Conservation (phyloP, 176 grass and related monocot genomes). For the Musa beccarii region DNA sequence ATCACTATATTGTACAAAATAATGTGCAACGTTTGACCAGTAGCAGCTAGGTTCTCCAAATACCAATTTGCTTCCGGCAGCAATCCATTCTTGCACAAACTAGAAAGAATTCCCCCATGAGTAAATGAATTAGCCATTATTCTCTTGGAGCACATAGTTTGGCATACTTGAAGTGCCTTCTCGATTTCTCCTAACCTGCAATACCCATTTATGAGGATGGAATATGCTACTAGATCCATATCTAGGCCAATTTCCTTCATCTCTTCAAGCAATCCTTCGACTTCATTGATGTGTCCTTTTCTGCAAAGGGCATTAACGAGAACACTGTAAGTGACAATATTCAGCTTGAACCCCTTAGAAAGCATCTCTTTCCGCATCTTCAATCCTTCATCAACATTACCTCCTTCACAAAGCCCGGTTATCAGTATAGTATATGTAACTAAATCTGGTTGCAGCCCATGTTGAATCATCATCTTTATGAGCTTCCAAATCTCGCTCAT, state of each 20-base stretch:
- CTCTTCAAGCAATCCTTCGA: slow-evolving; percentile 64
- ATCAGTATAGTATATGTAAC: slow-evolving; percentile 91
- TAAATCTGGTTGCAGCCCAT: slow-evolving; percentile 65
- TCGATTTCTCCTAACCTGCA: slow-evolving; percentile 74
- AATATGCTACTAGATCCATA: slow-evolving; percentile 89
- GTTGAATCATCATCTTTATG: slow-evolving; percentile 52
- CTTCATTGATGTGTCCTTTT: slow-evolving; percentile 59
- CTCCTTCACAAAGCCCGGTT: slow-evolving; percentile 50
- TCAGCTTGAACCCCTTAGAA: slow-evolving; percentile 55
- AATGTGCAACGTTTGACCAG: slow-evolving; percentile 40
- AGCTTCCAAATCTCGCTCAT: slow-evolving; percentile 50
- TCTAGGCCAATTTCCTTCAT: slow-evolving; percentile 59
- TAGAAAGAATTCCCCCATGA: slow-evolving; percentile 58
- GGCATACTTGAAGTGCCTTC: slow-evolving; percentile 64
- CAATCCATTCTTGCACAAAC: slow-evolving; percentile 62
- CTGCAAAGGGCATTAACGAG: slow-evolving; percentile 67
- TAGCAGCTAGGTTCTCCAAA: slow-evolving; percentile 59
- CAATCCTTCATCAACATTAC: slow-evolving; percentile 72
- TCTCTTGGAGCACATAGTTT: slow-evolving; percentile 53
- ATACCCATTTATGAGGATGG: slow-evolving; percentile 73
- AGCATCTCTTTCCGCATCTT: slow-evolving; percentile 67
- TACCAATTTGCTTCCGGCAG: slow-evolving; percentile 70
- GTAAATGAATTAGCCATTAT: slow-evolving; percentile 48
- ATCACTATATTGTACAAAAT: slow-evolving; percentile 74
- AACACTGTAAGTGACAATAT: slow-evolving; percentile 85